phyloP scores from a whole-genome alignment of 805 yeast species.

The Starmerella asiatica region DNA sequence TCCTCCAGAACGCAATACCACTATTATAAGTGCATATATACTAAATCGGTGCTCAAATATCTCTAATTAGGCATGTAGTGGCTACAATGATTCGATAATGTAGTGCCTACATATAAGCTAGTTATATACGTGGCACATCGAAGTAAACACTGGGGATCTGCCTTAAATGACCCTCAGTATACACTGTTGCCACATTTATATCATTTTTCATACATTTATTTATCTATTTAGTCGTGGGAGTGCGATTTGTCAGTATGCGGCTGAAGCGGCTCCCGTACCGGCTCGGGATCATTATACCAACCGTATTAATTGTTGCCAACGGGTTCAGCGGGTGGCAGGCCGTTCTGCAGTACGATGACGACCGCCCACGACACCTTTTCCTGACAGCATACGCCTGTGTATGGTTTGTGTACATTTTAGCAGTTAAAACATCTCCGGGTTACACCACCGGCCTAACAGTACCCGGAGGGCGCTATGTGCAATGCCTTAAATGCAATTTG shows the following conservation, averaged over 20 bases:
- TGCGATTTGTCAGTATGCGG: conserved; percentile 2
- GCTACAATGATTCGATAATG: too few relatives aligned
- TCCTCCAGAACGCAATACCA: too few relatives aligned
- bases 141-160: too few relatives aligned
- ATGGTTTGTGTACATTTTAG: conserved; percentile 64
- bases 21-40: too few relatives aligned
- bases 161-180: too few relatives aligned
- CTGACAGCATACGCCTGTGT: conserved; percentile 31
- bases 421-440: conserved; percentile 59
- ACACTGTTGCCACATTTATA: too few relatives aligned
- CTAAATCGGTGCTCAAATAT: too few relatives aligned
- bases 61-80: too few relatives aligned
- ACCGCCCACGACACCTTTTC: conserved; percentile 4
- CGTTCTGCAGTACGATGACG: conserved; percentile 11
- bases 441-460: conserved; percentile 3
- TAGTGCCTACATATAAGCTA: too few relatives aligned
- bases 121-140: too few relatives aligned
- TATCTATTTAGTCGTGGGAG: background rate
- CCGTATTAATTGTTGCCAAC: conserved; percentile 9
- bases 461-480: conserved; percentile 9
- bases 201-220: too few relatives aligned
- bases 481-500: conserved; percentile 18
- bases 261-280: conserved; percentile 16
- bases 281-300: conserved; percentile 17
- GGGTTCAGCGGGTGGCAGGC: conserved; percentile 13